phyloP scores from a whole-genome alignment of 495 filamentous ascomycete genomes.

The Tricharina praecox region DNA sequence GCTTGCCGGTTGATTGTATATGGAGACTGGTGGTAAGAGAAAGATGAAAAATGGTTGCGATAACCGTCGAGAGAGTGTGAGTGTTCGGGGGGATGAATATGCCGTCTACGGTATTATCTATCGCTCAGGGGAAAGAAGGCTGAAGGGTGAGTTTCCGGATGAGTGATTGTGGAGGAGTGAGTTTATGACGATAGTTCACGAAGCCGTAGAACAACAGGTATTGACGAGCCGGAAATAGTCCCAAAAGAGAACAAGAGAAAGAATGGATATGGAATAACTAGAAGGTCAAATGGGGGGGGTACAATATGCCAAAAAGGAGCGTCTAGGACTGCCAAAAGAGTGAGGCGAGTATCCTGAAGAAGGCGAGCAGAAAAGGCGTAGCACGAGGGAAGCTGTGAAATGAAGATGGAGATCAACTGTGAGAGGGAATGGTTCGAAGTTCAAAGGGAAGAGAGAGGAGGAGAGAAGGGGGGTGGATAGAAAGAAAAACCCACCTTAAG shows the following conservation, averaged over 20 bases:
- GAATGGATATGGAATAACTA: constrained; percentile 7
- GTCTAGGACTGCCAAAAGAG: constrained; percentile 29
- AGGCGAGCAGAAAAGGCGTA: constrained; percentile 27
- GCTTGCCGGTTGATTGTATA: too few species aligned
- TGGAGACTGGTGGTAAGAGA: too few species aligned
- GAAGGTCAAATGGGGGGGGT: too few species aligned
- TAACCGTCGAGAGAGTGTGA: constrained; percentile 21
- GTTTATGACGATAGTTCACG: constrained; percentile 2
- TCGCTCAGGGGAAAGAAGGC: too few species aligned
- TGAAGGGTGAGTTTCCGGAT: too few species aligned
- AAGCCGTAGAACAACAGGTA: constrained; percentile 1
- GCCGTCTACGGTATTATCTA: constrained; percentile 21
- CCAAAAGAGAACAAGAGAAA: constrained; percentile 23
- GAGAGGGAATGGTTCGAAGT: constrained; percentile 13
- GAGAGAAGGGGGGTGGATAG: constrained; percentile 6
- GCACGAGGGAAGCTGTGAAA: constrained; percentile 15
- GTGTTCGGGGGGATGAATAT: too few species aligned
- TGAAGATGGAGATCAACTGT: constrained; percentile 25
- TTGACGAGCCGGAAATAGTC: constrained; percentile 8
- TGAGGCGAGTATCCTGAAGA: constrained; percentile 29
- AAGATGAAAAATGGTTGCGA: too few species aligned
- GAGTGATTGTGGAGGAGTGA: too few species aligned
- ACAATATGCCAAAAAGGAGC: constrained; percentile 25
- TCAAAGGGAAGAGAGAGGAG: constrained; percentile 23
- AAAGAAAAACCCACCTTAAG: neutral